Base-by-base conservation (phyloP, 768 basidiomycete genomes). In the Rhodocollybia butyracea region DNA sequence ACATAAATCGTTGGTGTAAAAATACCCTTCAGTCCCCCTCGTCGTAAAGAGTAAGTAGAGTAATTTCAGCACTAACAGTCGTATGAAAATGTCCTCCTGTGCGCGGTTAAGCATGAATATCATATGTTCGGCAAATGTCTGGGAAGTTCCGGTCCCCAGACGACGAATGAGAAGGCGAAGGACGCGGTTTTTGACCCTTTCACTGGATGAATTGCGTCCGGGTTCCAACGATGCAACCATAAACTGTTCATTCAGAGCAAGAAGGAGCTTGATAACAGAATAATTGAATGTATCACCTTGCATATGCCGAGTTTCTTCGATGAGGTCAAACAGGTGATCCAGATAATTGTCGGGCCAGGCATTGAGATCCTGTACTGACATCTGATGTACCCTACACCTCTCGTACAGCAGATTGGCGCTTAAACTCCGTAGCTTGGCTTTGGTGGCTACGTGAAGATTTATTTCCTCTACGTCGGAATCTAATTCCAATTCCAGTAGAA, bases 101-200 rank as follows among this genome's bases (percentile, higher is more conserved):
- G 95, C 90, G 57, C 97, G 86, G 64, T 99, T 98, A 42, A 99
- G 76, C 90, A 99, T 99, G 70, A 98, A 99, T 55, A 99, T 98
- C 79, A 99, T 83, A 67, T 98, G 98, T 73, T 94, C 95, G 3
- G 95, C 94, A 64, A 99, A 97, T 0, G 97, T 97, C 75, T 91
- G 91, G 70, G 86, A n/a, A n/a, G n/a, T n/a, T n/a, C n/a, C 91
- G n/a, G 83, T 84, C 3, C 89, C 86, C 29, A 91, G 70, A 19
- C 94, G 84, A n/a, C 88, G 77, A 76, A 91, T 88, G 22, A 99
- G 76, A 0, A 96, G 85, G 21, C 83, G 77, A 50, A 98, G 70
- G 2, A 99, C 86, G 22, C 92, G 80, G 66, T 99, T 99, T 56
- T 79, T 58, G 51, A 19, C 39, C 6, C 13, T 5, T 27, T 45